Conservation (phyloP, 768 basidiomycete species). For the Xerocomellus chrysenteron region DNA sequence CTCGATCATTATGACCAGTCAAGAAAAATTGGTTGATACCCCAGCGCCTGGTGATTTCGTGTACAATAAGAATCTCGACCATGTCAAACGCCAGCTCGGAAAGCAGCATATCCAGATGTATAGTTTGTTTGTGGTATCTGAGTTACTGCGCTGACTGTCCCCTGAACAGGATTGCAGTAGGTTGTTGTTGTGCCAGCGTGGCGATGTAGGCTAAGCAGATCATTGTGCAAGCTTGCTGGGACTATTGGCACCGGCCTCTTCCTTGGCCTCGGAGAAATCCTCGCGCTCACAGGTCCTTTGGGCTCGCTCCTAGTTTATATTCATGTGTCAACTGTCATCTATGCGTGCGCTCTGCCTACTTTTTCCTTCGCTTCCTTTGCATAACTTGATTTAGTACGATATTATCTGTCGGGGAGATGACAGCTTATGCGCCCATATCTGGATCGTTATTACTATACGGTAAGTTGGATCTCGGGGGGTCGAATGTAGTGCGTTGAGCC, state of each 20-base stretch:
- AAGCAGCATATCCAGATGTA: conserved; percentile 24
- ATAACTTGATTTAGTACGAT: conserved; percentile 24
- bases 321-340: conserved; percentile 29
- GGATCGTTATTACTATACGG: conserved; percentile 30
- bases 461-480: conserved; percentile 1
- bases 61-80: conserved; percentile 14
- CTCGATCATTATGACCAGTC: neutral
- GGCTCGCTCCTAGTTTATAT: conserved; percentile 30
- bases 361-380: neutral
- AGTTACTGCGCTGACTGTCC: neutral
- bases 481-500: neutral
- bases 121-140: neutral
- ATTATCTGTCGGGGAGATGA: conserved; percentile 31
- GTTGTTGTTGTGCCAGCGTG: neutral
- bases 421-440: conserved; percentile 27
- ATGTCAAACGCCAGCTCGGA: conserved; percentile 21
- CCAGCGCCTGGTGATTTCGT: conserved; percentile 7
- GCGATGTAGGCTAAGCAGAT: neutral
- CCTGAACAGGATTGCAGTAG: conserved; percentile 20
- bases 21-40: neutral
- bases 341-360: conserved; percentile 18
- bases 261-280: conserved; percentile 31
- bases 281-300: conserved; percentile 26
- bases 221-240: conserved; percentile 24
- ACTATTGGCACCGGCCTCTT: conserved; percentile 33